Conservation (phyloP, 2,329 filamentous ascomycete genomes). For the Triangularia verruculosa region DNA sequence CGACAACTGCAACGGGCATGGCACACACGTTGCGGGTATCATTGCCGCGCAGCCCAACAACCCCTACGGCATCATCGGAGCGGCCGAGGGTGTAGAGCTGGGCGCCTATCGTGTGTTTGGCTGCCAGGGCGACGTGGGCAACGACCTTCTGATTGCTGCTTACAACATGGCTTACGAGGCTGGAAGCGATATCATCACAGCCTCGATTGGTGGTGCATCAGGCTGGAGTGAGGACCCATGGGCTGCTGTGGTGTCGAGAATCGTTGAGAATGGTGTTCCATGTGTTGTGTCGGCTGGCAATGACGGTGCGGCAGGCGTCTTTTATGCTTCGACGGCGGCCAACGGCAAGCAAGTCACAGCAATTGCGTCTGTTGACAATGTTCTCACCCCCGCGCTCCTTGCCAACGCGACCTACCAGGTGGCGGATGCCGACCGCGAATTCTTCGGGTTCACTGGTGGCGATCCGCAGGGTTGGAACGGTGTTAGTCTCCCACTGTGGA, state of each 20-base stretch:
- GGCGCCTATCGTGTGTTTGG: slow-evolving; percentile 58
- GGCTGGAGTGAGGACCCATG: slow-evolving; percentile 54
- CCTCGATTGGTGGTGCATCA: slow-evolving; percentile 49
- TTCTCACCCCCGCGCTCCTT: slow-evolving; percentile 42
- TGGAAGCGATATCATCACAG: slow-evolving; percentile 56
- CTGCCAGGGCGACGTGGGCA: slow-evolving; percentile 47
- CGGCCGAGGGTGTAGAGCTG: slow-evolving; percentile 53
- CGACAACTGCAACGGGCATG: slow-evolving; percentile 56
- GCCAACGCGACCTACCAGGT: slow-evolving; percentile 42
- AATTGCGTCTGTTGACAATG: slow-evolving; percentile 51
- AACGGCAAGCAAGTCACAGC: slow-evolving; percentile 47
- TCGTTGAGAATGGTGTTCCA: slow-evolving; percentile 52
- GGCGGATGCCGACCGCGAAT: slow-evolving; percentile 31
- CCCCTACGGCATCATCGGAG: slow-evolving; percentile 54
- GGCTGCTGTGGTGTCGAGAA: slow-evolving; percentile 49
- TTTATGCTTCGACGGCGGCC: slow-evolving; percentile 49
- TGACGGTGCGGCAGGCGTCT: slow-evolving; percentile 44
- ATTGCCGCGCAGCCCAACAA: slow-evolving; percentile 58
- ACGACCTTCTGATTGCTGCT: slow-evolving; percentile 58
- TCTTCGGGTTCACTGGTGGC: slow-evolving; percentile 45
- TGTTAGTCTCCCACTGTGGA: slow-evolving; percentile 49
- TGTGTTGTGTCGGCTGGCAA: slow-evolving; percentile 55
- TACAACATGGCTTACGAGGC: slow-evolving; percentile 60
- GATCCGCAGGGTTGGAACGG: slow-evolving; percentile 41
- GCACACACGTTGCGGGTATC: slow-evolving; percentile 61